Evolutionary conservation across 192 early-diverging fungal species (phyloP).

Genomic region (Backusella macrospora): DNA sequence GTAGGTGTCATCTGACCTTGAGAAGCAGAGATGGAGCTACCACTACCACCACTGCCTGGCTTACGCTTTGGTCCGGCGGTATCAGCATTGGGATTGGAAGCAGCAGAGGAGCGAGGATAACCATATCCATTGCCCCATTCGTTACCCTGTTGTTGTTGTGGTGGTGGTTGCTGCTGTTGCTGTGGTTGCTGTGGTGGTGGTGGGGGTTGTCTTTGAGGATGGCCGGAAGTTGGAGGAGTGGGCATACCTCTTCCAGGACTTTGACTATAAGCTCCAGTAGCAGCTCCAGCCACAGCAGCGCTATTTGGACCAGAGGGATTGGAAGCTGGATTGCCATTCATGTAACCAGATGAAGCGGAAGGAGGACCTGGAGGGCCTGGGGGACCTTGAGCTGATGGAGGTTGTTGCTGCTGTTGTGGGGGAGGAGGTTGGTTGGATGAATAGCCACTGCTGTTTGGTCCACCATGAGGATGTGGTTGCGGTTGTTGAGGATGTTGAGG

Average conservation of each 20-base stretch:
- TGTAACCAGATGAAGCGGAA: background rate
- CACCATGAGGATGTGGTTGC: conserved; percentile 3
- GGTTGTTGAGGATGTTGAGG: conserved; percentile 19
- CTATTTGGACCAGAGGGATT: conserved; percentile 19
- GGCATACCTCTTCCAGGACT: conserved; percentile 14
- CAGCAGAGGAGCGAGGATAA: background rate
- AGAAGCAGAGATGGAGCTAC: background rate
- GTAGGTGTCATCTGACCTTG: background rate
- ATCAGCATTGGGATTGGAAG: background rate
- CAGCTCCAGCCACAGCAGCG: background rate
- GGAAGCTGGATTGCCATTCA: background rate
- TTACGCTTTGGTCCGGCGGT: background rate
- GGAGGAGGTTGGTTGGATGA: conserved; percentile 14
- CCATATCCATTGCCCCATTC: conserved; percentile 8
- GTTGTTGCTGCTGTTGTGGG: conserved; percentile 6
- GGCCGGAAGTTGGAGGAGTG: conserved; percentile 12
- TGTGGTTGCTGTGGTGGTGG: background rate
- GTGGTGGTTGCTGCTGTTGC: background rate
- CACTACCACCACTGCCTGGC: conserved; percentile 1
- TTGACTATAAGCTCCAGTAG: background rate
- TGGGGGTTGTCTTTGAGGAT: conserved; percentile 3
- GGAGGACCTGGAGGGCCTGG: conserved; percentile 9
- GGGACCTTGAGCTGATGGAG: background rate
- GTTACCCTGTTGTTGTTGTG: background rate
- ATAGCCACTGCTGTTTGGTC: conserved; percentile 9